Percentiles rank a stretch among this genome's conserved stretches.
Conservation (phyloP, 2,329 filamentous ascomycete species). For the Arthrobotrys megalospora region DNA sequence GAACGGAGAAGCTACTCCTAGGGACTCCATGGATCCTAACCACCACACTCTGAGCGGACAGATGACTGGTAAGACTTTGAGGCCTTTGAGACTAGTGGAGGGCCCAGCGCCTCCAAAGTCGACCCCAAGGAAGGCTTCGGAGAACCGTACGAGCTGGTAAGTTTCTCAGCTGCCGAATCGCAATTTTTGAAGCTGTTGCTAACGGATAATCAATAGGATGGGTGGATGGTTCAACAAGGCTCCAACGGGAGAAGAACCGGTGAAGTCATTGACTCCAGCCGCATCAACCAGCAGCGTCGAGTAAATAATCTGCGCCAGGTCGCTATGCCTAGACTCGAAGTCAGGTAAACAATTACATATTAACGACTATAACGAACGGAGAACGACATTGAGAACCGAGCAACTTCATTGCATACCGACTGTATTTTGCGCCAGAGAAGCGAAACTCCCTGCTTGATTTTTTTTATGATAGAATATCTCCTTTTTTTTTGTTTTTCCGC, state of each 20-base stretch:
- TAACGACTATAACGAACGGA: slow-evolving; percentile 49
- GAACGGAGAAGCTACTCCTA: slow-evolving; percentile 41
- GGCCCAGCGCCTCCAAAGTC: slow-evolving; percentile 72
- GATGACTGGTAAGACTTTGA: slow-evolving; percentile 79
- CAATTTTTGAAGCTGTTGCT: slow-evolving; percentile 21
- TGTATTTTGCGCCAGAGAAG: slow-evolving; percentile 37
- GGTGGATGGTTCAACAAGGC: slow-evolving; percentile 63
- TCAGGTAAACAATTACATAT: slow-evolving; percentile 11
- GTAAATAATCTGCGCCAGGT: slow-evolving; percentile 39
- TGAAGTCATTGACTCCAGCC: slow-evolving; percentile 44
- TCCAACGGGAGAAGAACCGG: slow-evolving; percentile 13
- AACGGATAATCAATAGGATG: slow-evolving; percentile 61
- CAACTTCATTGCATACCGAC: slow-evolving; percentile 20
- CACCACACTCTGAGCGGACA: slow-evolving; percentile 57
- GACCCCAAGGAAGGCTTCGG: slow-evolving; percentile 62
- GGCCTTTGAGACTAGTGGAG: slow-evolving; percentile 88
- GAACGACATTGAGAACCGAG: slow-evolving; percentile 27
- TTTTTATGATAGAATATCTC: slow-evolving; percentile 27
- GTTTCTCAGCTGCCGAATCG: slow-evolving; percentile 25
- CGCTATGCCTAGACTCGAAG: slow-evolving; percentile 18
- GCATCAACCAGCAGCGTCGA: slow-evolving; percentile 60
- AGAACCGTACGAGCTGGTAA: slow-evolving; percentile 64
- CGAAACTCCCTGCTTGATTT: slow-evolving; percentile 17
- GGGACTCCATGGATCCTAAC: slow-evolving; percentile 70
- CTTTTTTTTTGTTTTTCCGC: slow-evolving; percentile 1